Base-by-base conservation (phyloP, 1,284 basidiomycete species). In the Rhodotorula sp. region DNA sequence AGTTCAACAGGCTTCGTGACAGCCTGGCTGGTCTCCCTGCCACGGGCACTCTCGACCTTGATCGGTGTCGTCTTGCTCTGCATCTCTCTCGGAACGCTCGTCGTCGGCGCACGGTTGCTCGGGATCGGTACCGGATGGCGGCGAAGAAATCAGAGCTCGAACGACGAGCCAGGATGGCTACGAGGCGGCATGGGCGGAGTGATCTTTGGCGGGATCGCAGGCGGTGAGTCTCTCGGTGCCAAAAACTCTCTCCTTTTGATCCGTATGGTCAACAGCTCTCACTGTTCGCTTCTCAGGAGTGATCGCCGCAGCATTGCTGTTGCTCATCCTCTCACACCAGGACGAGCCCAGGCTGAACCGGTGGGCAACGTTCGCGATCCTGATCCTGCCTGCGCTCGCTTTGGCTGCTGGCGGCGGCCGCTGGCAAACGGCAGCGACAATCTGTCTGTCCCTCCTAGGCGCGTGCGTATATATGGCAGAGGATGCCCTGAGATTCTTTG, bases 1-100 rank as follows among this genome's bases (percentile, higher is more conserved):
- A n/a, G n/a, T n/a, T n/a, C n/a, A 8, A 8, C 34, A 4, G 34
- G 34, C 34, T 68, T 89, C 86, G 80, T 93, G 90, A 78, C 93
- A 87, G 26, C 81, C 75, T 3, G 91, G 86, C 82, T 95, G 90
- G 62, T 93, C 89, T 54, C 93, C 88, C 80, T 91, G 88, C 81
- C 94, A 90, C 45, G 87, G 85, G 62, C 93, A 85, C 79, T 93
- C 90, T 83, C 43, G 21, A 59, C 66, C 64, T 31, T 70, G 38
- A 7, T 73, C 48, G 69, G 66, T 31, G 66, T 70, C 19, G 60
- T 59, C 5, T 26, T 73, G 34, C 31, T 56, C 21, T 57, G 68
- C 48, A 61, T 67, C 15, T 62, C 61, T 5, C 38, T 72, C 38
- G 47, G 49, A 21, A 19, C 34, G 23, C 62, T 65, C 7, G 69